These are phyloP conservation scores for Echria macrotheca DNA, from an alignment of 495 filamentous ascomycete species.

Conservation along the genomic window DNA sequence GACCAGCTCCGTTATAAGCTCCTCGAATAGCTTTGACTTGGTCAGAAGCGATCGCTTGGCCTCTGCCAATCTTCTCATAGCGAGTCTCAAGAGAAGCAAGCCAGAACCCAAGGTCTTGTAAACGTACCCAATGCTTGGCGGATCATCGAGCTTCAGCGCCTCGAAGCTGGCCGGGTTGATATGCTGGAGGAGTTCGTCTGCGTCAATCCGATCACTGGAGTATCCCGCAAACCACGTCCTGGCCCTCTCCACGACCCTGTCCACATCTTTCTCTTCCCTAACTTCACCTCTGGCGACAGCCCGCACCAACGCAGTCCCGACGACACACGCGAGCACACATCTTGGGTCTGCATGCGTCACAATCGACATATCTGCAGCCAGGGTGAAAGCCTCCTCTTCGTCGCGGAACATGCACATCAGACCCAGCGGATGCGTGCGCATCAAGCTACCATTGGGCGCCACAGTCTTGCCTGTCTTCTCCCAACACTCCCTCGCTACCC, in stretches of 20 bases:
- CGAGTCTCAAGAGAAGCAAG: slow-evolving; percentile 31
- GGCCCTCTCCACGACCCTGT: slow-evolving; percentile 23
- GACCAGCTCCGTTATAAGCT: slow-evolving; percentile 38
- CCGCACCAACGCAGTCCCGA: slow-evolving; percentile 37
- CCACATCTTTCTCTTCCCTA: slow-evolving; percentile 26
- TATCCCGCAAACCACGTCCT: slow-evolving; percentile 19
- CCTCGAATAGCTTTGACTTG: slow-evolving; percentile 29
- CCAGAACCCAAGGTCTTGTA: slow-evolving; percentile 44
- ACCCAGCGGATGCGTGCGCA: slow-evolving; percentile 43
- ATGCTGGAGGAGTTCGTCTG: slow-evolving; percentile 32
- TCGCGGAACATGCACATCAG: slow-evolving; percentile 29
- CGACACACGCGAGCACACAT: slow-evolving; percentile 40
- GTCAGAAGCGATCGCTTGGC: slow-evolving; percentile 2
- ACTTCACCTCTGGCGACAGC: slow-evolving; percentile 39
- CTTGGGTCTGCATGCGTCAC: slow-evolving; percentile 44
- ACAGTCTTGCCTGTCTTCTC: slow-evolving; percentile 20
- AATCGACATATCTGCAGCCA: slow-evolving; percentile 23
- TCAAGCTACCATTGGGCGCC: slow-evolving; percentile 46
- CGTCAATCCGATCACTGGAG: slow-evolving; percentile 26
- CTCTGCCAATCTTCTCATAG: slow-evolving; percentile 22
- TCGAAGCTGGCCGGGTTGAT: slow-evolving; percentile 24
- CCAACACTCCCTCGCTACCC: slow-evolving; percentile 32
- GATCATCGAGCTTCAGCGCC: slow-evolving; percentile 36
- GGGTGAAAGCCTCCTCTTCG: slow-evolving; percentile 29
- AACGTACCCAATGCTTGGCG: slow-evolving; percentile 41